Evolutionary conservation across 2,329 filamentous ascomycete species (phyloP), one percentile per base, ranked within the genome.

Genomic region (Mollisia scopiformis): DNA sequence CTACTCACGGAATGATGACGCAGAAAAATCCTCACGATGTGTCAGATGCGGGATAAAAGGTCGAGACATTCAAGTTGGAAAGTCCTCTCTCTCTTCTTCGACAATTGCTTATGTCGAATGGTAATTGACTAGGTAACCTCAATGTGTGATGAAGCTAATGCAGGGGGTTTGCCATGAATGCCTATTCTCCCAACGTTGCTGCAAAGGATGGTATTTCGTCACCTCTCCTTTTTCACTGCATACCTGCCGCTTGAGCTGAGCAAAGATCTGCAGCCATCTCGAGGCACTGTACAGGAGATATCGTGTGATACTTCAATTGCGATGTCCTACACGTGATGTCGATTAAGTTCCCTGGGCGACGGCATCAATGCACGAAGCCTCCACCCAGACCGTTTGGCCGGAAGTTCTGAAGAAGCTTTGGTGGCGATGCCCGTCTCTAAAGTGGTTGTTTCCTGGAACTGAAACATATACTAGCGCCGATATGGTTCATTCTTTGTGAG

Each of bases 401-500:
- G 55, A 43, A 25, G 35, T n/a, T 46, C 21, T 58, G 25, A 37
- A 27, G 39, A 57, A 57, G 21, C 55, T 28, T 51, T 35, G 30
- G 16, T 31, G 31, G 31, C 8, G 39, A 23, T 19, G 30, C n/a
- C 51, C 43, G 19, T 47, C 55, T 19, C 39, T 43, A 43, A 27
- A 39, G 16, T 21, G n/a, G 27, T 49, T 46, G n/a, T n/a, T 51
- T 51, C 55, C 46, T 35, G 19, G 55, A 6, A n/a, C 21, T 51
- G 55, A 52, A 58, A 58, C 47, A 52, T 46, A 23, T 52, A 43
- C 50, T 52, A 52, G 46, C 11, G n/a, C 55, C 27, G 21, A 21
- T 52, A 52, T 46, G 25, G 35, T 52, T 58, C 55, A 21, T 13
- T 16, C 23, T 21, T 39, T 23, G 43, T 27, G 55, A 50, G 43